Percentiles rank a stretch among this genome's conserved stretches.
Conservation (phyloP, 495 filamentous ascomycete species). For the Lophiotrema nucula region DNA sequence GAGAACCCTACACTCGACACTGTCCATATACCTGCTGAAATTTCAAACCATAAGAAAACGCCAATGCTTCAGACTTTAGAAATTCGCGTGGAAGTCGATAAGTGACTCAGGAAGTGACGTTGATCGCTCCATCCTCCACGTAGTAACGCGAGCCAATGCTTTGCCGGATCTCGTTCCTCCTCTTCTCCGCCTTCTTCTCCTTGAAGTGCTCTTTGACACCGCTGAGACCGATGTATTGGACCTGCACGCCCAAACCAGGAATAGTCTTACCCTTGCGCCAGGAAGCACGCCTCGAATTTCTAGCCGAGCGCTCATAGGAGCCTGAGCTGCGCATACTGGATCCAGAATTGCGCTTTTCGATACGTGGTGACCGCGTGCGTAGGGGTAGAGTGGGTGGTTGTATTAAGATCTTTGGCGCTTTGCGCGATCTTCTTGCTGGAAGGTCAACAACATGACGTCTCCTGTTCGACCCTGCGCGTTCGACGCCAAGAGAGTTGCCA, state of each 20-base stretch:
- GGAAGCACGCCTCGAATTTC: not conserved
- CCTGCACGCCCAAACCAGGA: constrained; percentile 49
- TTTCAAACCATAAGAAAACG: no score
- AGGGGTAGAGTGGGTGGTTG: constrained; percentile 12
- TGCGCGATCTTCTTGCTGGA: constrained; percentile 38
- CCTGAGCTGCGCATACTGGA: constrained; percentile 31
- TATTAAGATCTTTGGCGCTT: constrained; percentile 28
- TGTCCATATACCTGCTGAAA: no score
- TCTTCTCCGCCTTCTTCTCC: constrained; percentile 60
- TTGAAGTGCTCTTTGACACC: constrained; percentile 54
- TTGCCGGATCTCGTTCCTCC: constrained; percentile 62
- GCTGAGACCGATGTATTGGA: constrained; percentile 55
- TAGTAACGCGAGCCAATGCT: constrained; percentile 56
- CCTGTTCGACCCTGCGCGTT: constrained; percentile 46
- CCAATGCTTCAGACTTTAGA: no score
- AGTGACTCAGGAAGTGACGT: no score
- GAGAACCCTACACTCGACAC: no score
- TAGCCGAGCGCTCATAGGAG: constrained; percentile 35
- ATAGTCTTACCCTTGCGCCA: constrained; percentile 41
- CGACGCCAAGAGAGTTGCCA: constrained; percentile 54
- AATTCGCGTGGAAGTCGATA: no score
- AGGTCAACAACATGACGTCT: constrained; percentile 54
- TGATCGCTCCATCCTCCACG: constrained; percentile 12
- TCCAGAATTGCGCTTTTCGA: constrained; percentile 15
- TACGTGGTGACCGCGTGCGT: constrained; percentile 1